Conservation (phyloP, 2,329 filamentous ascomycete genomes). For the Bipolaris cookei region DNA sequence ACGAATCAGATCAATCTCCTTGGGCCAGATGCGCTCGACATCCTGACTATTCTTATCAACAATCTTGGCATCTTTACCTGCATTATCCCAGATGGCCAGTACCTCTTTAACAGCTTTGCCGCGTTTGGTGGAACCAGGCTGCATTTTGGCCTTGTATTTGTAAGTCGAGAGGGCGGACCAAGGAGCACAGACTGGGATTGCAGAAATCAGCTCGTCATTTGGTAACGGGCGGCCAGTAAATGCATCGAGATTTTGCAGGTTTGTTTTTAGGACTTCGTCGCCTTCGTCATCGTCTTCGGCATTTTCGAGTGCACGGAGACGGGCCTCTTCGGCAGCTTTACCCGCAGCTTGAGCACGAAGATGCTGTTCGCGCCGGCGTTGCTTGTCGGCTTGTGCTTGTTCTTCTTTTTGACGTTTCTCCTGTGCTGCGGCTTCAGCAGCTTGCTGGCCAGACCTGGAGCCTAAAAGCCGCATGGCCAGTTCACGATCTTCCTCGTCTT, state of each 20-base stretch:
- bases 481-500: constrained; percentile 90
- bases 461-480: constrained; percentile 89
- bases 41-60: constrained; percentile 56
- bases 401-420: constrained; percentile 74
- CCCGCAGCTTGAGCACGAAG: constrained; percentile 76
- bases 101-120: constrained; percentile 94
- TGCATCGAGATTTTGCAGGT: constrained; percentile 61
- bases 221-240: constrained; percentile 79
- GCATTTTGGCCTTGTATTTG: constrained; percentile 95
- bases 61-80: constrained; percentile 58
- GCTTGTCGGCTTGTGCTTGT: constrained; percentile 72
- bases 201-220: constrained; percentile 80
- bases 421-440: constrained; percentile 65
- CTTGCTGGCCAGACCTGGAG: constrained; percentile 70
- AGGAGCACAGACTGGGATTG: constrained; percentile 67
- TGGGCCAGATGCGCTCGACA: constrained; percentile 79
- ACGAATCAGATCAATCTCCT: constrained; percentile 84
- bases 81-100: constrained; percentile 77
- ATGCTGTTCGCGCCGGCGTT: constrained; percentile 81
- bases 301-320: constrained; percentile 53
- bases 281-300: constrained; percentile 62
- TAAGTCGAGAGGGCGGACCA: constrained; percentile 70
- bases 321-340: constrained; percentile 75
- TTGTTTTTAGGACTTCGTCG: constrained; percentile 57
- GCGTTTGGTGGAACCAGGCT: constrained; percentile 89